phyloP scores from a whole-genome alignment of 2,329 filamentous ascomycete genomes.

The Hypoxylon sp. region DNA sequence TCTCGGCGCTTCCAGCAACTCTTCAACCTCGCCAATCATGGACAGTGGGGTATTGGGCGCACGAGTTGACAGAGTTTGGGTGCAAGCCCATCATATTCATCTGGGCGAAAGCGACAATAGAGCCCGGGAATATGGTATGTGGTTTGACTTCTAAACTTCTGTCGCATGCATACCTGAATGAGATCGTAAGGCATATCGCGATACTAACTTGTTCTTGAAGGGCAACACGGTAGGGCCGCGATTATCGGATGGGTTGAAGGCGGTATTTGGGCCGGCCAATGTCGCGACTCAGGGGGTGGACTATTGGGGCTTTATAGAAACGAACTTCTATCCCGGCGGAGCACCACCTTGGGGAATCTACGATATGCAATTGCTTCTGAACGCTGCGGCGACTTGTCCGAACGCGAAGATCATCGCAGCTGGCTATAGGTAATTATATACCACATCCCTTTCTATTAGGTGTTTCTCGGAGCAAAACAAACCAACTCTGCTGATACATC shows the following conservation, averaged over 20 bases:
- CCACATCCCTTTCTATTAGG: neutral
- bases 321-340: conserved; percentile 52
- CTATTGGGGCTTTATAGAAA: conserved; percentile 50
- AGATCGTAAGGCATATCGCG: too few relatives aligned
- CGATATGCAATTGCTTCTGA: conserved; percentile 51
- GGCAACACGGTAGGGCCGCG: conserved; percentile 49
- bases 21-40: conserved; percentile 48
- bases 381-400: conserved; percentile 47
- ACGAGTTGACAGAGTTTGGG: conserved; percentile 48
- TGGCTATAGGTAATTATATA: conserved; percentile 49
- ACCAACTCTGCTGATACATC: neutral
- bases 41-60: conserved; percentile 48
- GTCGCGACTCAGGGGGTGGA: conserved; percentile 52
- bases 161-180: neutral
- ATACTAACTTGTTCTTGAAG: conserved; percentile 33
- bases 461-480: neutral
- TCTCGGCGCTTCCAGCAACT: conserved; percentile 27
- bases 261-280: conserved; percentile 49
- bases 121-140: conserved; percentile 52
- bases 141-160: neutral
- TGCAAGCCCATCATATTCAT: conserved; percentile 52
- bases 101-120: conserved; percentile 52
- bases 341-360: conserved; percentile 52
- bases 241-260: conserved; percentile 50
- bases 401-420: conserved; percentile 50